These are phyloP conservation scores for Aethionema arabicum DNA, from an alignment of 345 rosid genomes.

Conservation along the genomic window DNA sequence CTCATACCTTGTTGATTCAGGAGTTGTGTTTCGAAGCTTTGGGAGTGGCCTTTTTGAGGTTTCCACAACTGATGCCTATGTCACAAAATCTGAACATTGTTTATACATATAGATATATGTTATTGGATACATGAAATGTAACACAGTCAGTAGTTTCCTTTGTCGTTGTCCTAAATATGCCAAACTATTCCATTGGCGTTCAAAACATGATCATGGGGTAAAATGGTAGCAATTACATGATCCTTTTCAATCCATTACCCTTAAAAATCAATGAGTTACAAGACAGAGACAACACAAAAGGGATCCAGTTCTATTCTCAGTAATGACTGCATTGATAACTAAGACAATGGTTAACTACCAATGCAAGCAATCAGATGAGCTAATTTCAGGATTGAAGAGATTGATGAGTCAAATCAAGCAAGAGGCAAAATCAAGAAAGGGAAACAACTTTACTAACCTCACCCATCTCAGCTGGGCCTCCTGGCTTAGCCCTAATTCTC, in stretches of 20 bases:
- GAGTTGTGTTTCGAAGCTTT: constrained; percentile 66
- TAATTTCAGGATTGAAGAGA: neutral
- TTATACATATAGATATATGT: neutral
- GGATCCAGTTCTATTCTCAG: neutral
- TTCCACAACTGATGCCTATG: constrained; percentile 69
- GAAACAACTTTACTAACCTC: constrained; percentile 56
- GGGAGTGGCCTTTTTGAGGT: constrained; percentile 74
- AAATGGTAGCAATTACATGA: constrained; percentile 12
- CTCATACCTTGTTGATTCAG: constrained; percentile 60
- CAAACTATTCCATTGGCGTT: neutral
- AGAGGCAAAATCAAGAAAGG: neutral
- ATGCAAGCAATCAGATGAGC: neutral
- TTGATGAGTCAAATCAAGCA: constrained; percentile 5
- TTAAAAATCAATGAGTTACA: neutral
- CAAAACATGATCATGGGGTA: too few relatives aligned
- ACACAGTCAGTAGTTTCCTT: too few relatives aligned
- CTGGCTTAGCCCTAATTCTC: constrained; percentile 72
- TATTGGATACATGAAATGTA: neutral
- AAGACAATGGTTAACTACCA: neutral
- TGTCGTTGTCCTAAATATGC: neutral
- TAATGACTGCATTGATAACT: neutral
- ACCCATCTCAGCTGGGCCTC: constrained; percentile 84
- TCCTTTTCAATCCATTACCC: neutral
- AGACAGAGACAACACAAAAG: neutral
- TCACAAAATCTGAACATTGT: constrained; percentile 3